Evolutionary conservation across 352 stramenopile species (phyloP).

Genomic region (Thalassiosira sp.): DNA sequence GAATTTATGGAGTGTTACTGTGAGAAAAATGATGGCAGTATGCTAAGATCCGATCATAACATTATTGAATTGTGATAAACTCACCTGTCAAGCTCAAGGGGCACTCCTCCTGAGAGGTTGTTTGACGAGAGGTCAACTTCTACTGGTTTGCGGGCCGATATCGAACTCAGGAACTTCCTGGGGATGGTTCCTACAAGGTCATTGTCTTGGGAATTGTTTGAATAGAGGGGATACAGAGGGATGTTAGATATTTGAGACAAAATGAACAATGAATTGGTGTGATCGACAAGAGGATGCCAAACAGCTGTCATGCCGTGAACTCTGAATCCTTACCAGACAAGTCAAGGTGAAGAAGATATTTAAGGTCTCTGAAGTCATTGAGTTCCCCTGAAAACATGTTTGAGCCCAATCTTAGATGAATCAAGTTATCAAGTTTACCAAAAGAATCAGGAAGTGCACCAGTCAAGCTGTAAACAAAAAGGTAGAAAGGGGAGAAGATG

Average conservation of each 20-base stretch:
- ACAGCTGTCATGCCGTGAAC: not conserved
- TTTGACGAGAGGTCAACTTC: constrained; percentile 57
- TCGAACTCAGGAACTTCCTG: constrained; percentile 55
- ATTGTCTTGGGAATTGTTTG: constrained; percentile 58
- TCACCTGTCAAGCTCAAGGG: constrained; percentile 48
- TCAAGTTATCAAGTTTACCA: constrained; percentile 37
- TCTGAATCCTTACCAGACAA: constrained; percentile 42
- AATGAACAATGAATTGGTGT: not conserved
- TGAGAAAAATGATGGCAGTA: too few relatives aligned
- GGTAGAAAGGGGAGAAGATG: constrained; percentile 1
- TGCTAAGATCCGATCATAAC: too few relatives aligned
- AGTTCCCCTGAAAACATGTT: constrained; percentile 68
- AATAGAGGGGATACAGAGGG: not conserved
- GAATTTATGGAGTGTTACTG: not conserved
- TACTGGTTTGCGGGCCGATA: constrained; percentile 41
- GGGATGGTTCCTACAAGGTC: constrained; percentile 68
- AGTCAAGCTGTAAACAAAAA: constrained; percentile 25
- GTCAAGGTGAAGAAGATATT: constrained; percentile 47
- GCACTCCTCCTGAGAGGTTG: constrained; percentile 45
- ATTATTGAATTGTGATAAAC: constrained; percentile 2
- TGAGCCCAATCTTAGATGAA: constrained; percentile 52
- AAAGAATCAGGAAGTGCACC: constrained; percentile 43
- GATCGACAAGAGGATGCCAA: not conserved
- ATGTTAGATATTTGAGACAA: constrained; percentile 18
- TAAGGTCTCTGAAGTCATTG: constrained; percentile 50